Conservation (phyloP, 2,329 filamentous ascomycete species). For the Chalaropsis thielavioides region DNA sequence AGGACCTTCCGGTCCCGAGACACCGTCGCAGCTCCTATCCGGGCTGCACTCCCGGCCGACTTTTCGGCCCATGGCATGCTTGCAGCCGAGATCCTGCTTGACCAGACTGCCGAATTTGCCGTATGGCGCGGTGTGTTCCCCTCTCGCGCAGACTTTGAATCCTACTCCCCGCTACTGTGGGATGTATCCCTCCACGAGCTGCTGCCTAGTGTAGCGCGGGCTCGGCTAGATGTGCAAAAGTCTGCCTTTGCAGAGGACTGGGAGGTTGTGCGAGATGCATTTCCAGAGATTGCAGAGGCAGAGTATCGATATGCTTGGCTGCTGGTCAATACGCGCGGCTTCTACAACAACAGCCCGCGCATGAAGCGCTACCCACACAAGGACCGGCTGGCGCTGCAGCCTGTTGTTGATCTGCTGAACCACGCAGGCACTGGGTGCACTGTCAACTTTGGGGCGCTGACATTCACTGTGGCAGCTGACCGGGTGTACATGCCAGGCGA, state of each 20-base stretch:
- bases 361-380: conserved; percentile 31
- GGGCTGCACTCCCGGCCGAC: conserved; percentile 35
- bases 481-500: conserved; percentile 39
- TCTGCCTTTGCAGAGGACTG: conserved; percentile 30
- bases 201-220: conserved; percentile 31
- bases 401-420: conserved; percentile 61
- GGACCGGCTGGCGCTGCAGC: conserved; percentile 55
- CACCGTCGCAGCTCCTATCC: conserved; percentile 40
- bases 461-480: conserved; percentile 42
- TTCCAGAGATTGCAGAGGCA: conserved; percentile 25
- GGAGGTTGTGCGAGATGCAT: conserved; percentile 24
- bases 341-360: conserved; percentile 39
- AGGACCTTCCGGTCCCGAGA: conserved; percentile 49
- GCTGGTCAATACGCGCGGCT: conserved; percentile 47
- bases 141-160: conserved; percentile 39
- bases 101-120: conserved; percentile 28
- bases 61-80: conserved; percentile 56
- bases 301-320: conserved; percentile 43
- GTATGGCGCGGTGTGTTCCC: conserved; percentile 58
- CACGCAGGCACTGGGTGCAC: conserved; percentile 36
- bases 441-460: conserved; percentile 34
- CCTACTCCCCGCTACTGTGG: conserved; percentile 36
- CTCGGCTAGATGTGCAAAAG: conserved; percentile 40
- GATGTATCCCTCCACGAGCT: conserved; percentile 30
- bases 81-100: conserved; percentile 44